Evolutionary conservation across 2,329 filamentous ascomycete species (phyloP).

Genomic region (Pyrenophora seminiperda): DNA sequence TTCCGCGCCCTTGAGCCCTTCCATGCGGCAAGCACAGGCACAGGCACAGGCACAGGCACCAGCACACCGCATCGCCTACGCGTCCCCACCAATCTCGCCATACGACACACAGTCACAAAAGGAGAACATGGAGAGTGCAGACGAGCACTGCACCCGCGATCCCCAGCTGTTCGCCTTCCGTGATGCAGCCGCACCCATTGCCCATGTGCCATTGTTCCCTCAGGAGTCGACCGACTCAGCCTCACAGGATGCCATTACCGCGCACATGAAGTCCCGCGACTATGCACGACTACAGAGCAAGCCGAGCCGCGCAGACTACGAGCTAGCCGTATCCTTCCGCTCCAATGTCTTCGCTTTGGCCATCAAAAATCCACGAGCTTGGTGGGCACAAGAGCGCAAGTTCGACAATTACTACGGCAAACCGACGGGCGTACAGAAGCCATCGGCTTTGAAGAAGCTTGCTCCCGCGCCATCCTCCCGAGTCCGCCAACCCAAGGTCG

Average conservation of each 20-base stretch:
- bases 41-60: conserved; percentile 32
- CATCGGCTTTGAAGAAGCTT: conserved; percentile 43
- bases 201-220: conserved; percentile 45
- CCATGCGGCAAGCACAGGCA: conserved; percentile 27
- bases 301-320: conserved; percentile 46
- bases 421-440: conserved; percentile 50
- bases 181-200: conserved; percentile 34
- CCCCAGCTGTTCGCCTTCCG: conserved; percentile 44
- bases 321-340: conserved; percentile 40
- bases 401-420: conserved; percentile 56
- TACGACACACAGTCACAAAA: conserved; percentile 44
- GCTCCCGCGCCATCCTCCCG: conserved; percentile 45
- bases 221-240: conserved; percentile 33
- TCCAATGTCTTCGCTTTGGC: conserved; percentile 41
- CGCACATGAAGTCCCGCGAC: conserved; percentile 43
- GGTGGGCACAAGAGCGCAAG: conserved; percentile 53
- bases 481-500: conserved; percentile 41
- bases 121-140: conserved; percentile 41
- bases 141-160: conserved; percentile 39
- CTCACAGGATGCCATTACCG: conserved; percentile 36
- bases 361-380: conserved; percentile 50
- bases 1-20: conserved; percentile 30
- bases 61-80: conserved; percentile 40
- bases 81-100: conserved; percentile 50
- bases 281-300: conserved; percentile 39